These are phyloP conservation scores for Myxozyma nipponensis DNA, from an alignment of 805 yeast species.

Conservation along the genomic window DNA sequence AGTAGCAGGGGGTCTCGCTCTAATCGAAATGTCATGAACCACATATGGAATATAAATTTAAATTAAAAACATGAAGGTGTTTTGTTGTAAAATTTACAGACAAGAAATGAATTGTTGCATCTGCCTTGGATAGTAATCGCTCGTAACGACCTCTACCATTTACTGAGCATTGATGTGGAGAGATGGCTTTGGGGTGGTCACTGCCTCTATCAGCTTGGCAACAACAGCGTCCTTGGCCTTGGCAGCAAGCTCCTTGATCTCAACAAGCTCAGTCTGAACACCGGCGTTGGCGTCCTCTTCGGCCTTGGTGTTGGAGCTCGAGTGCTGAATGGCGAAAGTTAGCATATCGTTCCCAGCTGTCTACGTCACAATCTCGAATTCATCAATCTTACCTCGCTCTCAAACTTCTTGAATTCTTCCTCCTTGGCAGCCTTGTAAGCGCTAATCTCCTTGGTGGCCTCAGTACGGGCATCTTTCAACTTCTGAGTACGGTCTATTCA, in stretches of 20 bases:
- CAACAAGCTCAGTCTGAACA: conserved; percentile 65
- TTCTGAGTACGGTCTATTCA: conserved; percentile 69
- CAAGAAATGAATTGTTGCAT: background rate
- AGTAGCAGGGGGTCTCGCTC: no score
- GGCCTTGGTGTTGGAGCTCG: conserved; percentile 69
- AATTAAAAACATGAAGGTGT: no score
- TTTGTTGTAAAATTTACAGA: conserved; percentile 1
- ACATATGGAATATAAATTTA: no score
- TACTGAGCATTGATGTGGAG: conserved; percentile 69
- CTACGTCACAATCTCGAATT: background rate
- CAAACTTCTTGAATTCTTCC: conserved; percentile 68
- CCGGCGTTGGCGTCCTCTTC: conserved; percentile 74
- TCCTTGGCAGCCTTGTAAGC: conserved; percentile 83
- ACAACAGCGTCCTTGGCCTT: conserved; percentile 66
- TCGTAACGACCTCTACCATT: background rate
- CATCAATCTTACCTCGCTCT: conserved; percentile 46
- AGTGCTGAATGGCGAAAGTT: conserved; percentile 42
- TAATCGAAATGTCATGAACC: no score
- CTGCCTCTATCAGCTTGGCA: conserved; percentile 72
- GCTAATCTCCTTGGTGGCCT: conserved; percentile 85
- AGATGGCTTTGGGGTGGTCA: conserved; percentile 73
- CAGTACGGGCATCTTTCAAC: conserved; percentile 89
- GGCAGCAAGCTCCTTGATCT: conserved; percentile 61
- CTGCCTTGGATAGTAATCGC: background rate
- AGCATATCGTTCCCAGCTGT: conserved; percentile 1